Conservation (phyloP, 2,329 filamentous ascomycete genomes). For the Ceratocystis smalleyi region DNA sequence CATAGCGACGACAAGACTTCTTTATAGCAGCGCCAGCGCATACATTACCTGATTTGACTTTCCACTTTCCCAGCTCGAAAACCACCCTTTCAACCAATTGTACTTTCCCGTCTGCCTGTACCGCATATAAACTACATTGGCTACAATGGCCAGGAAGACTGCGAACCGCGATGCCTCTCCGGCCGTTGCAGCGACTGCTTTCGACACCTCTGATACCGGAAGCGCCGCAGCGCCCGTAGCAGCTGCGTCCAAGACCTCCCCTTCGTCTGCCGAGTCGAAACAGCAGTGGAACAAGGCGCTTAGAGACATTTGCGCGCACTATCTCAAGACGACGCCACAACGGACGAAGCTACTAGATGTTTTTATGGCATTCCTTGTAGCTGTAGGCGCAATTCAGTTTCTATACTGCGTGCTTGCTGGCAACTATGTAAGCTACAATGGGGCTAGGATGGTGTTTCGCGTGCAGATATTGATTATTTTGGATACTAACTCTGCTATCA, state of each 20-base stretch:
- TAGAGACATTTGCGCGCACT: conserved; percentile 58
- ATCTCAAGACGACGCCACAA: conserved; percentile 68
- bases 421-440: conserved; percentile 64
- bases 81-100: background rate
- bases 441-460: conserved; percentile 25
- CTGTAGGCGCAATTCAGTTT: conserved; percentile 82
- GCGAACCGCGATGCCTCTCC: conserved; percentile 17
- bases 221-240: conserved; percentile 15
- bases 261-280: conserved; percentile 18
- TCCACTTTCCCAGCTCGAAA: background rate
- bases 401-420: conserved; percentile 80
- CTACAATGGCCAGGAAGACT: conserved; percentile 16
- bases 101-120: conserved; percentile 18
- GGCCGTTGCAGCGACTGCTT: conserved; percentile 18
- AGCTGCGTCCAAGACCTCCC: conserved; percentile 18
- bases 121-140: conserved; percentile 16
- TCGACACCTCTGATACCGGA: conserved; percentile 14
- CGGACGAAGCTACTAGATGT: conserved; percentile 81
- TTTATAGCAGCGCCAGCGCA: conserved; percentile 5
- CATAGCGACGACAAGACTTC: background rate
- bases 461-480: too few relatives aligned
- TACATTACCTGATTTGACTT: background rate
- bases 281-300: conserved; percentile 44
- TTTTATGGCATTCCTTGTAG: conserved; percentile 76
- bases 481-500: conserved; percentile 25